These are phyloP conservation scores for Ophiostoma tasmaniense DNA, from an alignment of 2,329 filamentous ascomycete genomes.

Conservation along the genomic window DNA sequence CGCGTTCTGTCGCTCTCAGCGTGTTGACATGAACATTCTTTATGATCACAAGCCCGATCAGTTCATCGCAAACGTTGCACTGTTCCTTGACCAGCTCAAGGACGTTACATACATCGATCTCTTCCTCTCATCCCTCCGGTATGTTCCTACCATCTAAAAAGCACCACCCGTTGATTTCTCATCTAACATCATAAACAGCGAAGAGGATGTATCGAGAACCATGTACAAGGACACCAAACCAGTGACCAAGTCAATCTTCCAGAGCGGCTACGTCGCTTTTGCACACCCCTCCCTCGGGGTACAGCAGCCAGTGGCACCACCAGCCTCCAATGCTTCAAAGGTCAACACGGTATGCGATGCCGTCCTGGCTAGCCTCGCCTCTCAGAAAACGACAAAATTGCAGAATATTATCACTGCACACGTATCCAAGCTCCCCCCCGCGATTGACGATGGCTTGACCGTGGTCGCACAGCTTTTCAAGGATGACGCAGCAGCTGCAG, in stretches of 20 bases:
- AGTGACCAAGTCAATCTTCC: neutral
- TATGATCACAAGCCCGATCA: constrained; percentile 86
- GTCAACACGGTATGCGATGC: constrained; percentile 85
- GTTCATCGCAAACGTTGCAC: constrained; percentile 65
- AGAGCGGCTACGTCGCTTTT: neutral
- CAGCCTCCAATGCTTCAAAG: constrained; percentile 44
- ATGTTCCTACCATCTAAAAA: constrained; percentile 24
- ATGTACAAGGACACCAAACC: constrained; percentile 76
- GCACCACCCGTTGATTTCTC: neutral
- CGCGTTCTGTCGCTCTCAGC: constrained; percentile 77
- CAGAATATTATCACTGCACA: constrained; percentile 93
- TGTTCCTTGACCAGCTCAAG: constrained; percentile 78
- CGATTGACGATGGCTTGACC: constrained; percentile 72
- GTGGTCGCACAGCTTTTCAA: constrained; percentile 69
- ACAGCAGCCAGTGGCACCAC: neutral
- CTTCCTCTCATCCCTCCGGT: constrained; percentile 80
- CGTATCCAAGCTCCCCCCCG: constrained; percentile 86
- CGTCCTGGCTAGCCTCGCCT: constrained; percentile 59
- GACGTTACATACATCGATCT: constrained; percentile 79
- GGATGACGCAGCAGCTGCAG: constrained; percentile 62
- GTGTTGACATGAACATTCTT: constrained; percentile 96
- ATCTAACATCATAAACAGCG: constrained; percentile 35
- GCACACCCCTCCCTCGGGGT: constrained; percentile 1
- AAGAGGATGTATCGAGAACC: constrained; percentile 87
- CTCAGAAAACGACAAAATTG: constrained; percentile 55